Conservation (phyloP, 352 stramenopile species). For the Globisporangium recalcitrans region DNA sequence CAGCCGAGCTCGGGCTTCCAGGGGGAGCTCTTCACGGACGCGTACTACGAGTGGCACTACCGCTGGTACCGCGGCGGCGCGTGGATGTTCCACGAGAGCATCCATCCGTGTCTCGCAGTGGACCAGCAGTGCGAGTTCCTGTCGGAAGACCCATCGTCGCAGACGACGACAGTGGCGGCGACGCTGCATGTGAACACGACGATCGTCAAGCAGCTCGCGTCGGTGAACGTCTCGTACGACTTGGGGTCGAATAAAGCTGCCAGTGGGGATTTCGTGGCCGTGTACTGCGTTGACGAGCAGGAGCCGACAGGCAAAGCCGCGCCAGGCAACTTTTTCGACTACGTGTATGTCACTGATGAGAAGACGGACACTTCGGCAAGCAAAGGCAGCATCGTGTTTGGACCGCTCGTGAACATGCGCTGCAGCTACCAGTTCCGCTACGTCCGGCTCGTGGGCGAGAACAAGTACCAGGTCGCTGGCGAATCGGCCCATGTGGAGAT, state of each 20-base stretch:
- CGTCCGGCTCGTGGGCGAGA: slow-evolving; percentile 3
- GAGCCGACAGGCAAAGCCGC: slow-evolving; percentile 2
- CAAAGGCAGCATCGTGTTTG: slow-evolving; percentile 22
- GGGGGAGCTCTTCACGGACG: slow-evolving; percentile 8
- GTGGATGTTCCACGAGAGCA: slow-evolving; percentile 28
- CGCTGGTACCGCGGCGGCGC: slow-evolving; percentile 32
- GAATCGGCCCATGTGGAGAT: slow-evolving; percentile 31
- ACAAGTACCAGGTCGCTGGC: background rate
- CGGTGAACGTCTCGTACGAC: slow-evolving; percentile 17
- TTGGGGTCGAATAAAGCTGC: background rate
- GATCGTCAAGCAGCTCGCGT: slow-evolving; percentile 23
- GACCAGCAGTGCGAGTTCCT: slow-evolving; percentile 9
- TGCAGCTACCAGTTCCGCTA: slow-evolving; percentile 45
- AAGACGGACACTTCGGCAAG: background rate
- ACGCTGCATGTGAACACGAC: slow-evolving; percentile 19
- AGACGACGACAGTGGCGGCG: background rate
- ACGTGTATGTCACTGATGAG: slow-evolving; percentile 17
- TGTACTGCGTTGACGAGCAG: slow-evolving; percentile 32
- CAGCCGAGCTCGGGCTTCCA: background rate
- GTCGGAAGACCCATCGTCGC: background rate
- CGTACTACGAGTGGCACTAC: slow-evolving; percentile 19
- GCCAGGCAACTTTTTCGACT: slow-evolving; percentile 23
- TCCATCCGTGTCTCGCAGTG: slow-evolving; percentile 25
- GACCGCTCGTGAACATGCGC: slow-evolving; percentile 45
- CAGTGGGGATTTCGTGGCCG: slow-evolving; percentile 25